Conservation (phyloP, 192 early-diverging fungal genomes). For the Obelidium mucronatum region DNA sequence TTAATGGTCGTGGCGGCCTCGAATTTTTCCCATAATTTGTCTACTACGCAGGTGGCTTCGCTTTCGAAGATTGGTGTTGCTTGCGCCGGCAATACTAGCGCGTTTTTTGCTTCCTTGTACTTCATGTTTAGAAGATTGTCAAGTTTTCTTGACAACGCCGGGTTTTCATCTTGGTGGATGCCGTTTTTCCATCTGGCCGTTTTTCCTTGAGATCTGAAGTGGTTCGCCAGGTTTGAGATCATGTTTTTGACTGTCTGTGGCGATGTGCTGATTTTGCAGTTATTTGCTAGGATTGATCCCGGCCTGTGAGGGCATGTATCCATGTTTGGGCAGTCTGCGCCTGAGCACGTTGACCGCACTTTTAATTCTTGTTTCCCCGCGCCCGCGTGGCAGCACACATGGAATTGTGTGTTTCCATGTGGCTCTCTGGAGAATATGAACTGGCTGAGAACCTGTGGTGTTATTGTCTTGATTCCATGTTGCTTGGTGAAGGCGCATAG, state of each 20-base stretch:
- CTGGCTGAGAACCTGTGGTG: not conserved
- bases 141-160: not conserved
- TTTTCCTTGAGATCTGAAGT: not conserved
- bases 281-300: not conserved
- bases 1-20: not conserved
- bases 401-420: not conserved
- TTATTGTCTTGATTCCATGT: too few relatives aligned
- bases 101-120: not conserved
- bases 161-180: not conserved
- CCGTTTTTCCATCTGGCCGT: not conserved
- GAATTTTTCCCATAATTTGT: not conserved
- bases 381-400: not conserved
- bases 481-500: not conserved
- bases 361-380: not conserved
- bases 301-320: not conserved
- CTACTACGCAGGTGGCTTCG: not conserved
- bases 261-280: not conserved
- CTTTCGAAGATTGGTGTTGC: not conserved
- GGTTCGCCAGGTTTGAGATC: not conserved
- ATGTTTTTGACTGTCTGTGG: not conserved
- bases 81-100: not conserved
- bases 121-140: not conserved
- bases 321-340: not conserved
- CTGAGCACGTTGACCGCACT: not conserved
- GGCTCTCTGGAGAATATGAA: not conserved